Evolutionary conservation across 352 stramenopile genomes (phyloP).

Genomic region (Phytophthora rubi): DNA sequence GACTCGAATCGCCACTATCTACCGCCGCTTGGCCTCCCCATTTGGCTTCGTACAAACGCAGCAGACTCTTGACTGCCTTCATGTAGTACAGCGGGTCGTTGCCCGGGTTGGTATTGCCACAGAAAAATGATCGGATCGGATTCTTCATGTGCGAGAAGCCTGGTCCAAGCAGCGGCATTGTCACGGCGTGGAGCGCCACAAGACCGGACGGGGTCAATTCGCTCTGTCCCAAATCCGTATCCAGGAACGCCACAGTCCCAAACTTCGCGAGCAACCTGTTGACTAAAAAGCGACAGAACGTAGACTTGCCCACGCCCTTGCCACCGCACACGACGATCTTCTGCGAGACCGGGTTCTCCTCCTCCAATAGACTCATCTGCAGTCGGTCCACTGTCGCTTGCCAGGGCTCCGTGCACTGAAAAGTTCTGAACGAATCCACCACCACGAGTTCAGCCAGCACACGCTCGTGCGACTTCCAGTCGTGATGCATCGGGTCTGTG

Average conservation of each 20-base stretch:
- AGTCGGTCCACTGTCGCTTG: constrained; percentile 51
- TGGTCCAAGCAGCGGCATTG: constrained; percentile 89
- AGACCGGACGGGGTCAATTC: constrained; percentile 94
- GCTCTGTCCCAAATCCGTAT: constrained; percentile 96
- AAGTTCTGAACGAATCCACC: constrained; percentile 62
- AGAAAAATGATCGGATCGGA: constrained; percentile 78
- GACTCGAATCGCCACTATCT: background rate
- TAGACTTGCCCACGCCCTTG: constrained; percentile 97
- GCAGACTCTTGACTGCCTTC: constrained; percentile 69
- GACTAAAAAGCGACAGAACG: constrained; percentile 93
- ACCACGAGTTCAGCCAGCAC: constrained; percentile 64
- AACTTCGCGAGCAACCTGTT: constrained; percentile 90
- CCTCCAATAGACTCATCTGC: constrained; percentile 40
- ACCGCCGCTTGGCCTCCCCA: constrained; percentile 37
- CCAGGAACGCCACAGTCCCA: constrained; percentile 90
- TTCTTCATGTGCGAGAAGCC: constrained; percentile 92
- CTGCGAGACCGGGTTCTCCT: constrained; percentile 24
- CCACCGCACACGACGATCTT: constrained; percentile 93
- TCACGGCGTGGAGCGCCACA: constrained; percentile 91
- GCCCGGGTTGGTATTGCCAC: constrained; percentile 73
- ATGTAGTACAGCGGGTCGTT: constrained; percentile 83
- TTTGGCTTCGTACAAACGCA: constrained; percentile 68
- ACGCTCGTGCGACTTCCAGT: constrained; percentile 59
- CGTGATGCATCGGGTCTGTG: constrained; percentile 35
- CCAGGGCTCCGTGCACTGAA: constrained; percentile 75